Conservation (phyloP, 441 rosid species). For the Gossypium davidsonii region DNA sequence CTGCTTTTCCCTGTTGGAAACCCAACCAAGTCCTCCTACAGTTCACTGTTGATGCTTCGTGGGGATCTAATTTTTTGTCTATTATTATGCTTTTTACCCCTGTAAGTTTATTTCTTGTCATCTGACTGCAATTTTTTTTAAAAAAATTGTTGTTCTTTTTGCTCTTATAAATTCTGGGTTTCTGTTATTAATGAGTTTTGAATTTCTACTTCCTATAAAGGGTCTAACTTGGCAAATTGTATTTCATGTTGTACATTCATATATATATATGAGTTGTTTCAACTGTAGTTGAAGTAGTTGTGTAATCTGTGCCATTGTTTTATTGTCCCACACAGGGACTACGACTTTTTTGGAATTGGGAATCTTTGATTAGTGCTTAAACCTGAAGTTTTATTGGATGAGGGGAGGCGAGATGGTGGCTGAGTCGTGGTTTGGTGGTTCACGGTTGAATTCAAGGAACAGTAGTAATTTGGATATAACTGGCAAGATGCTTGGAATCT, state of each 20-base stretch:
- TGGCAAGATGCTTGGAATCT: slow-evolving; percentile 41
- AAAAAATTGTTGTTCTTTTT: not conserved
- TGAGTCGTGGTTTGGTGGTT: slow-evolving; percentile 48
- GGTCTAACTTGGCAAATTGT: not conserved
- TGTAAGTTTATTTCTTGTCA: not conserved
- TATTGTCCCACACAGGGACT: slow-evolving; percentile 15
- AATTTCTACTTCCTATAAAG: not conserved
- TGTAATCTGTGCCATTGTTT: slow-evolving; percentile 1
- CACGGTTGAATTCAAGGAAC: slow-evolving; percentile 36
- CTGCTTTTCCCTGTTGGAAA: not conserved
- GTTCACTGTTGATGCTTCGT: not conserved
- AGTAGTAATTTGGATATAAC: slow-evolving; percentile 22
- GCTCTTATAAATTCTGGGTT: not conserved
- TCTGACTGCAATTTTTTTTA: not conserved
- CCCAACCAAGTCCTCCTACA: not conserved
- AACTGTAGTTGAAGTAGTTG: not conserved
- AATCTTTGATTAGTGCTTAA: slow-evolving; percentile 2
- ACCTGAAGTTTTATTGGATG: slow-evolving; percentile 6
- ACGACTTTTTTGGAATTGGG: not conserved
- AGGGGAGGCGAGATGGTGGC: slow-evolving; percentile 34
- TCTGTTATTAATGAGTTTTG: not conserved
- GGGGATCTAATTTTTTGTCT: not conserved
- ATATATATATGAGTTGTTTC: not conserved
- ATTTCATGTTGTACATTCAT: not conserved
- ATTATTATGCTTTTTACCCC: not conserved